phyloP scores from a whole-genome alignment of 2,329 filamentous ascomycete species.

The Metarhizium guizhouense region DNA sequence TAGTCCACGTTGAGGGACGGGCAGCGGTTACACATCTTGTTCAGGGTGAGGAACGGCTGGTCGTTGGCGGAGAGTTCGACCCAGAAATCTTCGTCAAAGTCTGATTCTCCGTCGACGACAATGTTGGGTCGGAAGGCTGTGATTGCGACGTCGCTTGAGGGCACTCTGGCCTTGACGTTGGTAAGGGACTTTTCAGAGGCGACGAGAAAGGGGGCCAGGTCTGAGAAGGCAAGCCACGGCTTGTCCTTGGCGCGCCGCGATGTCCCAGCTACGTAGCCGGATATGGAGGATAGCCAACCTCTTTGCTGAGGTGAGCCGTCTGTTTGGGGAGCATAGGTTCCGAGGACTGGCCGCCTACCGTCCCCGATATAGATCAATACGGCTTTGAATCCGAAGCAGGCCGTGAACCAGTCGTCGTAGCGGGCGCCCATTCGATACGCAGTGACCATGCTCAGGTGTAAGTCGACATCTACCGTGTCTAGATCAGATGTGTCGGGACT shows the following conservation, averaged over 20 bases:
- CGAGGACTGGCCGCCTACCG: constrained; percentile 51
- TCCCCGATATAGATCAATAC: constrained; percentile 57
- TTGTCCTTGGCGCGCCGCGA: constrained; percentile 18
- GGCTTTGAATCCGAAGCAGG: constrained; percentile 53
- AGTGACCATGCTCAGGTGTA: constrained; percentile 49
- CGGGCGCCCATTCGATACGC: constrained; percentile 54
- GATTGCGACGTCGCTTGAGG: constrained; percentile 46
- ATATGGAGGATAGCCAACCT: constrained; percentile 27
- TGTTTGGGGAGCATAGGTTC: constrained; percentile 37
- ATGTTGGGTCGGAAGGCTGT: constrained; percentile 67
- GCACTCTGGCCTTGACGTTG: constrained; percentile 51
- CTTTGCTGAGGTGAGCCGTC: constrained; percentile 12
- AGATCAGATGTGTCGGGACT: constrained; percentile 39
- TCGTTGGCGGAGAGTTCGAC: constrained; percentile 42
- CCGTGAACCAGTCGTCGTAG: constrained; percentile 59
- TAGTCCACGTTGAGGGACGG: constrained; percentile 65
- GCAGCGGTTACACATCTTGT: constrained; percentile 62
- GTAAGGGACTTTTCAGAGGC: constrained; percentile 61
- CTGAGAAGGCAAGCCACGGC: constrained; percentile 58
- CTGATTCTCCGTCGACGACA: constrained; percentile 49
- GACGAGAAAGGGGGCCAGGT: constrained; percentile 68
- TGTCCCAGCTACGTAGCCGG: constrained; percentile 20
- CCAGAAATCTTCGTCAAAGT: constrained; percentile 70
- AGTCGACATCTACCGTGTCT: constrained; percentile 39
- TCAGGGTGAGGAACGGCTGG: constrained; percentile 42